These are phyloP conservation scores for Selaginella tamariscina DNA, from an alignment of 75 land plant genomes.

Conservation along the genomic window DNA sequence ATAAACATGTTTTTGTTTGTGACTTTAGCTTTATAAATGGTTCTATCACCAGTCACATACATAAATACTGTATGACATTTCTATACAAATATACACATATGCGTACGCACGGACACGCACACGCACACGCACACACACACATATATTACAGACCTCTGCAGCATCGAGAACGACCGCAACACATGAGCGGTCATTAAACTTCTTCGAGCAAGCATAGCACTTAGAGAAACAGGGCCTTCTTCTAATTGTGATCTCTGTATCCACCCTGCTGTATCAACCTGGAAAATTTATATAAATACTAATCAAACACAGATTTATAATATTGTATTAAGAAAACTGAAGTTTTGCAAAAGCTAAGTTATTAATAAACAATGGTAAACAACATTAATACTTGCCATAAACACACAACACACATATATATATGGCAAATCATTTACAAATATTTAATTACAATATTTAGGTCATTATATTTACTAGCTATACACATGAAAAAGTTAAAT, in stretches of 20 bases:
- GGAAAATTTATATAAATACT: background rate
- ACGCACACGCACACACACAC: background rate
- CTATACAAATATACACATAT: background rate
- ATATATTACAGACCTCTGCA: constrained; percentile 53
- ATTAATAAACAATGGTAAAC: too few relatives aligned
- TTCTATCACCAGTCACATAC: too few relatives aligned
- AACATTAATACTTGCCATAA: too few relatives aligned
- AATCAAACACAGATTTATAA: too few relatives aligned
- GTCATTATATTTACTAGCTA: too few relatives aligned
- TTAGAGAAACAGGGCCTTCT: constrained; percentile 77
- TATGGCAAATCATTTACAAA: too few relatives aligned
- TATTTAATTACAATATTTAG: too few relatives aligned
- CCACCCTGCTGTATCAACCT: constrained; percentile 99
- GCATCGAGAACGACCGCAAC: constrained; percentile 91
- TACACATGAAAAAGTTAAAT: too few relatives aligned
- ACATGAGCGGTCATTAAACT: constrained; percentile 86
- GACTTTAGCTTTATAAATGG: background rate
- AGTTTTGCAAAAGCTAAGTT: too few relatives aligned
- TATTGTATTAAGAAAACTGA: too few relatives aligned
- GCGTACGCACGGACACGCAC: background rate
- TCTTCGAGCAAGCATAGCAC: constrained; percentile 76
- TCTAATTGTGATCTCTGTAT: constrained; percentile 60
- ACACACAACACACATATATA: too few relatives aligned
- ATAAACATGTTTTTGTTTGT: background rate
- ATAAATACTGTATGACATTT: too few relatives aligned